A percentile compares a stretch with the other conserved stretches of the same genome.
Evolutionary conservation across 345 rosid genomes (phyloP).

Genomic region (Gossypium ekmanianum): DNA sequence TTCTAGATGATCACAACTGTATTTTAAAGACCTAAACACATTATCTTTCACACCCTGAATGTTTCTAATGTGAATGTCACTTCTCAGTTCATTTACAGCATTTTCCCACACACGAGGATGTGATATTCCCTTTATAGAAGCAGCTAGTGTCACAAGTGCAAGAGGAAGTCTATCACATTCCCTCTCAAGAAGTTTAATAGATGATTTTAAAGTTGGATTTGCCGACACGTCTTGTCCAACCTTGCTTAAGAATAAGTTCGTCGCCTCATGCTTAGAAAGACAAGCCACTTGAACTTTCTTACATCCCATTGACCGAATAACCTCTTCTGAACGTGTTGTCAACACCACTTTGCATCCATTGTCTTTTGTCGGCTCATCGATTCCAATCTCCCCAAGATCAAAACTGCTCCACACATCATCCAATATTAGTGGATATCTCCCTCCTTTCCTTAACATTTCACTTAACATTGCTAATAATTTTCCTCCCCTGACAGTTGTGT

Average conservation of each 20-base stretch:
- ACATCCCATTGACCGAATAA: conserved; percentile 9
- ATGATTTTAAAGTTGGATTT: too few relatives aligned
- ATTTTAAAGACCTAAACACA: neutral
- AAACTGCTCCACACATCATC: too few relatives aligned
- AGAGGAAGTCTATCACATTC: too few relatives aligned
- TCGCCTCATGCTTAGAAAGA: neutral
- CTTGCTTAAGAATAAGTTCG: too few relatives aligned
- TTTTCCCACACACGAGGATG: too few relatives aligned
- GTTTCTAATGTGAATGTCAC: too few relatives aligned
- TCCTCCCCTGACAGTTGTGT: neutral
- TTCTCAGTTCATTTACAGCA: too few relatives aligned
- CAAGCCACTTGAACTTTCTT: neutral
- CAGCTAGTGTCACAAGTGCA: too few relatives aligned
- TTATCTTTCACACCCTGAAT: neutral
- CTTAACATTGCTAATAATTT: neutral
- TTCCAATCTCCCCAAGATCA: neutral
- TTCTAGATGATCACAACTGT: conserved; percentile 14
- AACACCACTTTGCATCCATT: conserved; percentile 10
- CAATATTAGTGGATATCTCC: neutral
- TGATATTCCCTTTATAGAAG: too few relatives aligned
- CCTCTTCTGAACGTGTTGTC: neutral
- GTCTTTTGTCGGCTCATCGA: neutral
- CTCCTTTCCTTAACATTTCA: neutral
- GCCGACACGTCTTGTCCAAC: too few relatives aligned
- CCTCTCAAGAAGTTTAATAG: too few relatives aligned